These are phyloP conservation scores for Acrodontium crateriforme DNA, from an alignment of 2,329 filamentous ascomycete genomes.

Conservation along the genomic window DNA sequence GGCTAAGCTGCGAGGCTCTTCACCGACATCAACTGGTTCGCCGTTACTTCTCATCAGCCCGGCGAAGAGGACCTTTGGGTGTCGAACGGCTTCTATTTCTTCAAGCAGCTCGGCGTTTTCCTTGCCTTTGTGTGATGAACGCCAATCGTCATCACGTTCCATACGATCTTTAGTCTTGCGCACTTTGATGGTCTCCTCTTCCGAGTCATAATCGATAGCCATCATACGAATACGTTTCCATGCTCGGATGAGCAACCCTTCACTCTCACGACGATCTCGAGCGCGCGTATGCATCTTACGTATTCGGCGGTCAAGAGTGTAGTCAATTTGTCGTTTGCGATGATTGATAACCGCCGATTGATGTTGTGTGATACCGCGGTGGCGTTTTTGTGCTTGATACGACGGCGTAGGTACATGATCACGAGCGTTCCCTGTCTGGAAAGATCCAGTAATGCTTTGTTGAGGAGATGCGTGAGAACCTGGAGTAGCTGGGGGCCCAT, in stretches of 20 bases:
- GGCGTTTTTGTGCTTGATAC: slow-evolving; percentile 35
- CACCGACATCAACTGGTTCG: slow-evolving; percentile 62
- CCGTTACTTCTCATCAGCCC: slow-evolving; percentile 46
- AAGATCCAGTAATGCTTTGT: slow-evolving; percentile 10
- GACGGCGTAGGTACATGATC: slow-evolving; percentile 21
- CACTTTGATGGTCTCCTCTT: slow-evolving; percentile 23
- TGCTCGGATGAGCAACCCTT: slow-evolving; percentile 54
- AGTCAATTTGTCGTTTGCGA: slow-evolving; percentile 64
- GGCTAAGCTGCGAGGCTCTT: slow-evolving; percentile 54
- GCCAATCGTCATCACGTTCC: slow-evolving; percentile 25
- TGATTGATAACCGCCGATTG: slow-evolving; percentile 71
- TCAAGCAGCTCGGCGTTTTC: slow-evolving; percentile 13
- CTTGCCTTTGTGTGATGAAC: slow-evolving; percentile 15
- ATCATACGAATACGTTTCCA: slow-evolving; percentile 46
- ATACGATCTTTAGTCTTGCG: slow-evolving; percentile 13
- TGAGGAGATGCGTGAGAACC: slow-evolving; percentile 8
- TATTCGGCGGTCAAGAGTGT: slow-evolving; percentile 63
- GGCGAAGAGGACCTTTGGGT: slow-evolving; percentile 15
- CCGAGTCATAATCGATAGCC: slow-evolving; percentile 34
- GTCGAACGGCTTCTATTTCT: slow-evolving; percentile 11
- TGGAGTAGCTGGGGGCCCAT: slow-evolving; percentile 7
- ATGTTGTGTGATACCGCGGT: slow-evolving; percentile 65
- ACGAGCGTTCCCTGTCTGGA: slow-evolving; percentile 10
- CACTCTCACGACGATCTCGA: slow-evolving; percentile 46
- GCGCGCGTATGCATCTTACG: slow-evolving; percentile 51